These are phyloP conservation scores for Brassica rapa DNA, from an alignment of 345 rosid genomes.

Conservation along the genomic window DNA sequence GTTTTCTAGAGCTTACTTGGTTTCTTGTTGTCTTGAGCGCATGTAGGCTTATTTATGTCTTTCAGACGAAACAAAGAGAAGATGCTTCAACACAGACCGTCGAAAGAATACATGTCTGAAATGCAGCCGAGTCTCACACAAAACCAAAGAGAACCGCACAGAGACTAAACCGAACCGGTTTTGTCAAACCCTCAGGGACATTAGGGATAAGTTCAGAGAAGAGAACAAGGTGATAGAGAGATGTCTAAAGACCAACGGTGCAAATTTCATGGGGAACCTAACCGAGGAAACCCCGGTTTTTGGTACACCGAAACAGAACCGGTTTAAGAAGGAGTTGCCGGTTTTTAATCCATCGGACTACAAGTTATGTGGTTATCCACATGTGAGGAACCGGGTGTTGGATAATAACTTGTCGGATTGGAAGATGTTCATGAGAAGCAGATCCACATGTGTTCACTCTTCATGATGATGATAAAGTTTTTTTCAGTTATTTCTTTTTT, in stretches of 20 bases:
- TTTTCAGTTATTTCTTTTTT: background rate
- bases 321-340: slow-evolving; percentile 55
- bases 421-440: slow-evolving; percentile 45
- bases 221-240: slow-evolving; percentile 84
- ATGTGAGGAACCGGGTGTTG: slow-evolving; percentile 53
- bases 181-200: slow-evolving; percentile 46
- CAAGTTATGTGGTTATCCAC: slow-evolving; percentile 70
- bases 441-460: slow-evolving; percentile 60
- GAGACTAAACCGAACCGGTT: slow-evolving; percentile 35
- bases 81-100: slow-evolving; percentile 62
- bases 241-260: slow-evolving; percentile 56
- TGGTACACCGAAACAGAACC: slow-evolving; percentile 11
- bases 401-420: slow-evolving; percentile 45
- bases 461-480: slow-evolving; percentile 29
- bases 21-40: background rate
- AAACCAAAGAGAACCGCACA: slow-evolving; percentile 32
- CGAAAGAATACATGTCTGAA: slow-evolving; percentile 54
- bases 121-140: slow-evolving; percentile 56
- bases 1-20: background rate
- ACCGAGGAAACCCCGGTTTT: slow-evolving; percentile 26
- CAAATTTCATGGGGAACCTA: slow-evolving; percentile 39
- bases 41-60: slow-evolving; percentile 79
- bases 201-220: slow-evolving; percentile 68
- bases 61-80: slow-evolving; percentile 60
- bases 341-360: slow-evolving; percentile 71